phyloP scores from a whole-genome alignment of 106 monocot species.

The Narthecium ossifragum region DNA sequence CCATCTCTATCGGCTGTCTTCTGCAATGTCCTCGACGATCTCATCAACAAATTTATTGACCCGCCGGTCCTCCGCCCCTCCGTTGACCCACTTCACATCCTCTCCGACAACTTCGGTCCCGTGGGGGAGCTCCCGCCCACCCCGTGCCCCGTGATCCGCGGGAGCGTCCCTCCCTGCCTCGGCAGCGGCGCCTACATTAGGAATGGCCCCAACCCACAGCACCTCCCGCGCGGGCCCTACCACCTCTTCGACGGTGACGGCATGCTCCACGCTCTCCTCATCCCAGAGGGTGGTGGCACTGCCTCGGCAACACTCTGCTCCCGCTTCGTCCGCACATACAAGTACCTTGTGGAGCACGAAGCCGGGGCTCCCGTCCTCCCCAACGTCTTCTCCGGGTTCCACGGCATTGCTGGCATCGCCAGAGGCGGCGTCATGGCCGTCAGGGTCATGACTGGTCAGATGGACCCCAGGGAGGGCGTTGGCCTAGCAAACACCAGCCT shows the following conservation, averaged over 20 bases:
- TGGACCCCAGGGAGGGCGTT: not conserved
- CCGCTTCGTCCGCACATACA: conserved; percentile 16
- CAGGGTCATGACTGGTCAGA: conserved; percentile 8
- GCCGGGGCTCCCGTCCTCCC: conserved; percentile 8
- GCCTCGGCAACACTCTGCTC: not conserved
- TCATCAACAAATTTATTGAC: conserved; percentile 14
- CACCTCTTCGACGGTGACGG: conserved; percentile 21
- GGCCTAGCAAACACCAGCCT: conserved; percentile 27
- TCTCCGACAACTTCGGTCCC: conserved; percentile 13
- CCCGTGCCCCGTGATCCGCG: not conserved
- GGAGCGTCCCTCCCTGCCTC: conserved; percentile 4
- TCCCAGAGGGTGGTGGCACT: not conserved
- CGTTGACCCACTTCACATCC: conserved; percentile 2
- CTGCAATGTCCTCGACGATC: conserved; percentile 5
- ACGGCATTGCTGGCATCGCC: conserved; percentile 6
- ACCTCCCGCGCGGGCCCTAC: conserved; percentile 7
- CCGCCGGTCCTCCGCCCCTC: conserved; percentile 6
- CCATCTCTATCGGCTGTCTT: not conserved
- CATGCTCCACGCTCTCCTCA: conserved; percentile 7
- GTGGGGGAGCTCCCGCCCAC: conserved; percentile 11
- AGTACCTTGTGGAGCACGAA: conserved; percentile 4
- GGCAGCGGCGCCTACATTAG: conserved; percentile 8
- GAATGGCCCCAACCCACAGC: conserved; percentile 14
- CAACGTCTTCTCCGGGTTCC: conserved; percentile 13
- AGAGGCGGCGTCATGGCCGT: conserved; percentile 1